Conservation (phyloP, 129 eudicot species). For the Flaveria ramosissima region DNA sequence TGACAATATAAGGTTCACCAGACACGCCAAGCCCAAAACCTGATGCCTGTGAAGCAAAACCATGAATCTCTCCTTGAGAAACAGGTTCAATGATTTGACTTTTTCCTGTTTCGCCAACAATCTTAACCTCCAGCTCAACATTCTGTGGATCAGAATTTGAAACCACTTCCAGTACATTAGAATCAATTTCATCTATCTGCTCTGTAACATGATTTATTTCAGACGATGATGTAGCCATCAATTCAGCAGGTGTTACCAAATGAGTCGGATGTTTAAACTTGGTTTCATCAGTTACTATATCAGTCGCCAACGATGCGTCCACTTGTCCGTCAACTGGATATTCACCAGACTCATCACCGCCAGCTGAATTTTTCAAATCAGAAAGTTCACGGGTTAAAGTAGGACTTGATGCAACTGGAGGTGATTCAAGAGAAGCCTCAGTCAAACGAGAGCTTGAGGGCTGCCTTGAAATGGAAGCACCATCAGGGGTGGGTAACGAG, state of each 20-base stretch:
- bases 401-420: conserved; percentile 66
- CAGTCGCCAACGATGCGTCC: conserved; percentile 47
- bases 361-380: conserved; percentile 56
- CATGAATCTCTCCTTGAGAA: conserved; percentile 51
- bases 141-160: conserved; percentile 47
- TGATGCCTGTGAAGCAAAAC: conserved; percentile 67
- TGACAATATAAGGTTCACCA: conserved; percentile 44
- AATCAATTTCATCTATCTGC: conserved; percentile 54
- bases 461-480: conserved; percentile 42
- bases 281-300: conserved; percentile 47
- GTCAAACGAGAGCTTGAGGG: conserved; percentile 45
- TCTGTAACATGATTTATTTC: conserved; percentile 54
- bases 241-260: conserved; percentile 90
- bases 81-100: conserved; percentile 46
- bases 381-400: conserved; percentile 58
- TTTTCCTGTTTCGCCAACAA: conserved; percentile 65
- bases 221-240: conserved; percentile 71
- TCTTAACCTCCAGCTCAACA: conserved; percentile 78
- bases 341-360: conserved; percentile 45
- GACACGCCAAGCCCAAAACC: conserved; percentile 62
- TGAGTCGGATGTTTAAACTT: conserved; percentile 96
- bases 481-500: conserved; percentile 49
- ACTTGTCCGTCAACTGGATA: conserved; percentile 68
- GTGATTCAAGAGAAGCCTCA: conserved; percentile 56
- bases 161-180: conserved; percentile 51